Conservation (phyloP, 768 basidiomycete species). For the Kwoniella sp. region DNA sequence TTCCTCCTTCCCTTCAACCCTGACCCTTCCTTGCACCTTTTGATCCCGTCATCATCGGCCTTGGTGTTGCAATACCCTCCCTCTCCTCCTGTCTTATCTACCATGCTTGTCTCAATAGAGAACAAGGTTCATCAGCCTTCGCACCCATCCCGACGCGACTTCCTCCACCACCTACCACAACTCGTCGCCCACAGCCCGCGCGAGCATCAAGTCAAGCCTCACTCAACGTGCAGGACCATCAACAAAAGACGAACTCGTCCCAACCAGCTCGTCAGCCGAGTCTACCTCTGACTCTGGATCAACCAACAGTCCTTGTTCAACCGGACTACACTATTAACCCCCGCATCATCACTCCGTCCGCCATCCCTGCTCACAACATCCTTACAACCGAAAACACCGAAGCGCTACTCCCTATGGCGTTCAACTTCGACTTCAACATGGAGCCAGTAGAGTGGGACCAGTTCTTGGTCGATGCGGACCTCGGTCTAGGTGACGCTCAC, state of each 20-base stretch:
- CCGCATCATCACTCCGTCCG: slow-evolving; percentile 3
- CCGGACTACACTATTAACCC: slow-evolving; percentile 5
- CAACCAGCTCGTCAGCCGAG: slow-evolving; percentile 19
- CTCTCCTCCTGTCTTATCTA: too few species aligned
- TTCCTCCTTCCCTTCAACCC: slow-evolving; percentile 4
- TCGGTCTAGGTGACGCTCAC: slow-evolving; percentile 12
- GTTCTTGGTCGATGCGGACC: slow-evolving; percentile 31
- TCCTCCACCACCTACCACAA: slow-evolving; percentile 20
- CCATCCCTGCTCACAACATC: slow-evolving; percentile 8
- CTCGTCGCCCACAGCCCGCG: slow-evolving; percentile 12
- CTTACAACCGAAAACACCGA: slow-evolving; percentile 15
- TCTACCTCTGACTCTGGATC: slow-evolving; percentile 15
- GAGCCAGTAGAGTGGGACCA: slow-evolving; percentile 36
- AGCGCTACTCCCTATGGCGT: slow-evolving; percentile 24
- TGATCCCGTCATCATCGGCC: not conserved
- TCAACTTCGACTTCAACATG: slow-evolving; percentile 32
- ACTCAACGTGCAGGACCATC: slow-evolving; percentile 20
- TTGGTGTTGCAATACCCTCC: not conserved
- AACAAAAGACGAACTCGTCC: slow-evolving; percentile 16
- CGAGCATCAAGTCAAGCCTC: slow-evolving; percentile 18
- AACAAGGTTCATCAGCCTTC: slow-evolving; percentile 23
- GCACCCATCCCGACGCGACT: slow-evolving; percentile 23
- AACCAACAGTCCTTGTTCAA: slow-evolving; percentile 15
- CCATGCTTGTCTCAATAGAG: not conserved
- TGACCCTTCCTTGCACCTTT: not conserved